A percentile compares a stretch with the other conserved stretches of the same genome.
These are phyloP conservation scores for Pseudodiploospora longispora DNA, from an alignment of 2,329 filamentous ascomycete species.

Conservation along the genomic window DNA sequence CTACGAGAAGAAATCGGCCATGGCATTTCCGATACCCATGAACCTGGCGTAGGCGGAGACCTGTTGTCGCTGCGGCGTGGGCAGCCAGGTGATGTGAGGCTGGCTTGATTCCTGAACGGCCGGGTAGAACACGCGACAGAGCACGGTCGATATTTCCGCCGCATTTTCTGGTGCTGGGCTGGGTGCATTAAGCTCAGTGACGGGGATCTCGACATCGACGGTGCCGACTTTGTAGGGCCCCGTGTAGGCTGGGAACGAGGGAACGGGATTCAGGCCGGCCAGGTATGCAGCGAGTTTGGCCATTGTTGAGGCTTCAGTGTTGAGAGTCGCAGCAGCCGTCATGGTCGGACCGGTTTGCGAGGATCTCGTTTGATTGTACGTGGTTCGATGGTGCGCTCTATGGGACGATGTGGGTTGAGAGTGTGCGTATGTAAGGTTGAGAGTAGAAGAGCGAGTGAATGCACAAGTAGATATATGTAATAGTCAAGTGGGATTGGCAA, in stretches of 20 bases:
- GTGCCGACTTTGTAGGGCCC: constrained; percentile 74
- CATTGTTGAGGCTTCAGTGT: constrained; percentile 14
- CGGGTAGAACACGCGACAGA: constrained; percentile 79
- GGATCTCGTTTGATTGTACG: neutral
- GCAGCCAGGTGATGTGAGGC: constrained; percentile 66
- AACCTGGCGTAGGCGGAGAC: constrained; percentile 71
- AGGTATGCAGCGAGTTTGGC: constrained; percentile 38
- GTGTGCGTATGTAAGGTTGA: no score
- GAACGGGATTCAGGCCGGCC: constrained; percentile 58
- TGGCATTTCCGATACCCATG: constrained; percentile 52
- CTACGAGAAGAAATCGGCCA: constrained; percentile 54
- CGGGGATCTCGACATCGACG: constrained; percentile 71
- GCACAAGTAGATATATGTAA: no score
- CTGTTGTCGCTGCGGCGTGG: constrained; percentile 65
- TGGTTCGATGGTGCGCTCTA: no score
- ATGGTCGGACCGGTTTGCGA: neutral
- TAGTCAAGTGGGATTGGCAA: no score
- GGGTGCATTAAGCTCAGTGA: constrained; percentile 49
- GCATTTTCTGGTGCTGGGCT: constrained; percentile 45
- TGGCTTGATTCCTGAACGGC: constrained; percentile 44
- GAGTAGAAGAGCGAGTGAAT: no score
- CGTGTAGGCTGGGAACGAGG: constrained; percentile 65
- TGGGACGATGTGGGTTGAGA: no score
- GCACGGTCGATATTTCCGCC: constrained; percentile 58
- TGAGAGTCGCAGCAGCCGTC: constrained; percentile 8